phyloP scores from a whole-genome alignment of 495 filamentous ascomycete genomes.

The Alectoria sarmentosa region DNA sequence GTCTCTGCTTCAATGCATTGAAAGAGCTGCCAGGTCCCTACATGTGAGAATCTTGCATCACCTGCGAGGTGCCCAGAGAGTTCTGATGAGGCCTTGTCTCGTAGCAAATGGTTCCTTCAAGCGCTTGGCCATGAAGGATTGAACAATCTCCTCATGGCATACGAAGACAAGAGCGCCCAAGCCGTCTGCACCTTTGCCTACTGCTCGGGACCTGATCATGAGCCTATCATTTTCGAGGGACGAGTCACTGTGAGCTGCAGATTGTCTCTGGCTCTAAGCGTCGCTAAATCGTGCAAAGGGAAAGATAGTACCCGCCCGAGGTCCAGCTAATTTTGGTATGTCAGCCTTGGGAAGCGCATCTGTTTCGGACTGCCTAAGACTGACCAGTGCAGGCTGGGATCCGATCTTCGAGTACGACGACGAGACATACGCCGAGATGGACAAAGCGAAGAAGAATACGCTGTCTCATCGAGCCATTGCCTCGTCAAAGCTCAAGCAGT shows the following conservation, averaged over 20 bases:
- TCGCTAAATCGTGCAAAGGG: slow-evolving; percentile 38
- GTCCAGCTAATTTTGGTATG: slow-evolving; percentile 75
- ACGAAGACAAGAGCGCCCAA: slow-evolving; percentile 81
- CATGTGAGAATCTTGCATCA: slow-evolving; percentile 51
- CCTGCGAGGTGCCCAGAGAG: neutral
- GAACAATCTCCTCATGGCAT: slow-evolving; percentile 85
- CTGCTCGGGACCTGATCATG: slow-evolving; percentile 73
- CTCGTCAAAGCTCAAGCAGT: slow-evolving; percentile 73
- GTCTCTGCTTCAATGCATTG: slow-evolving; percentile 83
- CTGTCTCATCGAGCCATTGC: slow-evolving; percentile 88
- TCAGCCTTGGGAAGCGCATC: slow-evolving; percentile 15
- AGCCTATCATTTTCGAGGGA: slow-evolving; percentile 89
- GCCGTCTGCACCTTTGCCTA: slow-evolving; percentile 97
- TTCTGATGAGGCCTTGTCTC: neutral
- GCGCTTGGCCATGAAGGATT: slow-evolving; percentile 74
- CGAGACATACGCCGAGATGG: slow-evolving; percentile 97
- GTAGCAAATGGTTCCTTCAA: slow-evolving; percentile 87
- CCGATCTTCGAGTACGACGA: slow-evolving; percentile 93
- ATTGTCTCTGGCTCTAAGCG: neutral
- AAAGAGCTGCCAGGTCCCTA: slow-evolving; percentile 92
- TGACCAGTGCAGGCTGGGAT: slow-evolving; percentile 67
- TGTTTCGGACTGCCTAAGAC: neutral
- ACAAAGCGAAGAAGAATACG: slow-evolving; percentile 81
- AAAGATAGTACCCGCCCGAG: slow-evolving; percentile 68
- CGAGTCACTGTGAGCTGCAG: slow-evolving; percentile 47